Evolutionary conservation across 441 rosid genomes (phyloP).

Genomic region (Theobroma grandiflorum): DNA sequence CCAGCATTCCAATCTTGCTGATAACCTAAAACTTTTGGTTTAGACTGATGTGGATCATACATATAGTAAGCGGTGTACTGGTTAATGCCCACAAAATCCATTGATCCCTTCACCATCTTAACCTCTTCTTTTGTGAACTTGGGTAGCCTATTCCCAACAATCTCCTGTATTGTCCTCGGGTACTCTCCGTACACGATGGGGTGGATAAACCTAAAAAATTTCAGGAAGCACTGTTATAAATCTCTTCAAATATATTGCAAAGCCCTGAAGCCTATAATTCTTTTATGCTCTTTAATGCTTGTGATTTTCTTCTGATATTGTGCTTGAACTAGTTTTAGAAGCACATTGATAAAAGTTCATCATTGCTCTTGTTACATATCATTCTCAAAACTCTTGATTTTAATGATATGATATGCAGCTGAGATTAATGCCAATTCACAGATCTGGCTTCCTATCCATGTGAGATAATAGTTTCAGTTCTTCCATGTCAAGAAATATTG

Average conservation of each 20-base stretch:
- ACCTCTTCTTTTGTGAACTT: constrained; percentile 75
- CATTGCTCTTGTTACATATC: not conserved
- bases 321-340: not conserved
- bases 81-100: constrained; percentile 91
- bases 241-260: not conserved
- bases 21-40: constrained; percentile 62
- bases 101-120: constrained; percentile 86
- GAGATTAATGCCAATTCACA: not conserved
- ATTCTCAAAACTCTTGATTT: not conserved
- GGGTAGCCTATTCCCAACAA: constrained; percentile 77
- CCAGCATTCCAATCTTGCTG: constrained; percentile 90
- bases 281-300: not conserved
- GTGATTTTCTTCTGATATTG: not conserved
- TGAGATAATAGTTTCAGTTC: not conserved
- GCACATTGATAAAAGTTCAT: not conserved
- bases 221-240: not conserved
- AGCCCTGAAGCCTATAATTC: not conserved
- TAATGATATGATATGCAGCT: not conserved
- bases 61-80: constrained; percentile 87
- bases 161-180: constrained; percentile 82
- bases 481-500: not conserved
- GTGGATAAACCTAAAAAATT: constrained; percentile 77
- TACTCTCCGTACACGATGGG: constrained; percentile 92
- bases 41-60: constrained; percentile 54
- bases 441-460: not conserved